Percentiles rank a stretch among this genome's conserved stretches.
These are phyloP conservation scores for Harringtonia lauricola DNA, from an alignment of 2,329 filamentous ascomycete genomes.

Conservation along the genomic window DNA sequence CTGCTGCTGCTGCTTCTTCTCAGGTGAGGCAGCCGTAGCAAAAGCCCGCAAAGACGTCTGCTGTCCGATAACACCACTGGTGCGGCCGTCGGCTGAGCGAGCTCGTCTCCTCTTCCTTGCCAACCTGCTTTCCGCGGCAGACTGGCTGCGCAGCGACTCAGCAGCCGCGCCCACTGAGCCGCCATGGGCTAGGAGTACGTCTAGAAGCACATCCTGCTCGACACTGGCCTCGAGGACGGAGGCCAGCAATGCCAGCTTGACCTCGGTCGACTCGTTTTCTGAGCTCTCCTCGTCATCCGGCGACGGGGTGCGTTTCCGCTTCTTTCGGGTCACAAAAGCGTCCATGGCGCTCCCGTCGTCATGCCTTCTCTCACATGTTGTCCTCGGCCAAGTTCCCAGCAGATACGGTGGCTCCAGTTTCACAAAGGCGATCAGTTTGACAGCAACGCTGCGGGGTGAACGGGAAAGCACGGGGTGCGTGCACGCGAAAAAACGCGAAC, in stretches of 20 bases:
- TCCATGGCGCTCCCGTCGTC: no score
- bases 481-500: conserved; percentile 7
- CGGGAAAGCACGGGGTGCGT: not conserved
- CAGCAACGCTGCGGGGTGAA: not conserved
- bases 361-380: no score
- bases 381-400: no score
- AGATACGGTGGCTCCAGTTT: no score
- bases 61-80: conserved; percentile 34
- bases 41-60: conserved; percentile 55
- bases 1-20: no score
- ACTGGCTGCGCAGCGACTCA: conserved; percentile 33
- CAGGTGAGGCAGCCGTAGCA: no score
- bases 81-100: not conserved
- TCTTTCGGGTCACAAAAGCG: conserved; percentile 41
- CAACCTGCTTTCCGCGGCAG: conserved; percentile 15
- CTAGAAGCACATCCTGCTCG: conserved; percentile 58
- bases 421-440: conserved; percentile 1
- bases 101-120: conserved; percentile 17
- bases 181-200: conserved; percentile 65
- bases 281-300: not conserved
- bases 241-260: conserved; percentile 74
- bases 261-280: conserved; percentile 67
- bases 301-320: conserved; percentile 20
- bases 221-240: conserved; percentile 58
- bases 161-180: conserved; percentile 63